These are phyloP conservation scores for Hypoxylon sp. DNA, from an alignment of 2,329 filamentous ascomycete genomes.

Conservation along the genomic window DNA sequence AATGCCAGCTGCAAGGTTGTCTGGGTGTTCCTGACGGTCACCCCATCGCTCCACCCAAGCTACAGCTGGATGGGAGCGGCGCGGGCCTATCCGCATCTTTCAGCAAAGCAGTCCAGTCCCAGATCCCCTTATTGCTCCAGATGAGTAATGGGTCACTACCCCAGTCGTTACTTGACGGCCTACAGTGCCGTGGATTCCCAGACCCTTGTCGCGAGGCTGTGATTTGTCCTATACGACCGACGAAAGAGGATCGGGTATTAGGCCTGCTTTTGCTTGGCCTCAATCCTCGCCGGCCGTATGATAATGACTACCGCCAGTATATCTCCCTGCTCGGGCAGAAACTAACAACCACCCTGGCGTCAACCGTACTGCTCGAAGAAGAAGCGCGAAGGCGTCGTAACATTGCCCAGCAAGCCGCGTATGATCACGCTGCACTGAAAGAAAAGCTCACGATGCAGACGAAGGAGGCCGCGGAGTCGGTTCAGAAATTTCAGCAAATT, in stretches of 20 bases:
- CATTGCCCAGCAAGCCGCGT: constrained; percentile 70
- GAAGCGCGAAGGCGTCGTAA: constrained; percentile 66
- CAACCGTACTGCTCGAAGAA: constrained; percentile 74
- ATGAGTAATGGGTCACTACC: constrained; percentile 63
- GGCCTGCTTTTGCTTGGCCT: constrained; percentile 74
- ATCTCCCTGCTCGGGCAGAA: constrained; percentile 63
- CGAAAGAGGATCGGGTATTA: constrained; percentile 70
- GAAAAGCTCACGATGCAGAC: constrained; percentile 68
- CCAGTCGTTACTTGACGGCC: constrained; percentile 61
- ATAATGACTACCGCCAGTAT: constrained; percentile 76
- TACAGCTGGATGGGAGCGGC: constrained; percentile 50
- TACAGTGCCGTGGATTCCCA: constrained; percentile 70
- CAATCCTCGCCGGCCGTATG: constrained; percentile 75
- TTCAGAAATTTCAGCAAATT: constrained; percentile 73
- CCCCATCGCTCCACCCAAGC: constrained; percentile 49
- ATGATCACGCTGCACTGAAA: constrained; percentile 71
- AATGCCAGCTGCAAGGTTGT: constrained; percentile 55
- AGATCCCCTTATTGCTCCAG: constrained; percentile 52
- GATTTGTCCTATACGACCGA: constrained; percentile 72
- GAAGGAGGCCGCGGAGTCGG: constrained; percentile 59
- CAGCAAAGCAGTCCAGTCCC: constrained; percentile 49
- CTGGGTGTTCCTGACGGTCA: constrained; percentile 56
- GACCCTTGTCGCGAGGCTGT: constrained; percentile 71
- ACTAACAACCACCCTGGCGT: constrained; percentile 72
- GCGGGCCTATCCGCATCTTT: constrained; percentile 52